phyloP scores from a whole-genome alignment of 805 yeast species.

The Blastobotrys mokoenaii region DNA sequence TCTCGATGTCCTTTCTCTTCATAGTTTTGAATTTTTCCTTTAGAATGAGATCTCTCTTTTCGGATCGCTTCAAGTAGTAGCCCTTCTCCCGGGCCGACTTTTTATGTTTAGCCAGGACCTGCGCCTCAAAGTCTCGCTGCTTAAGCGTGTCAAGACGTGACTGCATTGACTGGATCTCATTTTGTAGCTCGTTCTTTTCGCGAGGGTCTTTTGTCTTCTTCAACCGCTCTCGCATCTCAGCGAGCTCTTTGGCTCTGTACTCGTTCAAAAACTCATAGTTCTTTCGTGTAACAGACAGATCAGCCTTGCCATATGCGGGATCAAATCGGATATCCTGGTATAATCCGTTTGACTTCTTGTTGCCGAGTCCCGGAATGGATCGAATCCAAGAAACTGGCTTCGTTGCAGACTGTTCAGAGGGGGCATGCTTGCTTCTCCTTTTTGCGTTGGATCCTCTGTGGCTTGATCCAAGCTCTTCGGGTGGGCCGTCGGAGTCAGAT shows the following conservation, averaged over 20 bases:
- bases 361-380: conserved; percentile 43
- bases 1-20: conserved; percentile 29
- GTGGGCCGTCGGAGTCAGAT: conserved; percentile 13
- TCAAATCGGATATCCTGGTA: conserved; percentile 86
- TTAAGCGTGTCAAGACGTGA: conserved; percentile 51
- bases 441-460: conserved; percentile 1
- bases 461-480: conserved; percentile 12
- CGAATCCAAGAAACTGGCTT: conserved; percentile 61
- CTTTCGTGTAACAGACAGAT: conserved; percentile 54
- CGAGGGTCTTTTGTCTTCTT: conserved; percentile 37
- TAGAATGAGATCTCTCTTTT: conserved; percentile 29
- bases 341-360: conserved; percentile 30
- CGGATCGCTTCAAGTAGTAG: conserved; percentile 33
- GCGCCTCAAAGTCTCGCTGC: conserved; percentile 65
- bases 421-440: conserved; percentile 73
- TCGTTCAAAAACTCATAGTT: conserved; percentile 82
- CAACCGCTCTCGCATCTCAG: conserved; percentile 46
- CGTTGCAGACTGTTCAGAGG: conserved; percentile 70
- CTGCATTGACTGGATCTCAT: conserved; percentile 28
- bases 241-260: conserved; percentile 68
- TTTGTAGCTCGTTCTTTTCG: conserved; percentile 28
- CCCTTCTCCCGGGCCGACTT: conserved; percentile 76
- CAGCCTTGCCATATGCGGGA: conserved; percentile 80
- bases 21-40: conserved; percentile 29
- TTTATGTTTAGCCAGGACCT: conserved; percentile 55